A percentile compares a stretch with the other conserved stretches of the same genome.
phyloP scores from a whole-genome alignment of 192 early-diverging fungal genomes.

The Rhizophagus clarus region DNA sequence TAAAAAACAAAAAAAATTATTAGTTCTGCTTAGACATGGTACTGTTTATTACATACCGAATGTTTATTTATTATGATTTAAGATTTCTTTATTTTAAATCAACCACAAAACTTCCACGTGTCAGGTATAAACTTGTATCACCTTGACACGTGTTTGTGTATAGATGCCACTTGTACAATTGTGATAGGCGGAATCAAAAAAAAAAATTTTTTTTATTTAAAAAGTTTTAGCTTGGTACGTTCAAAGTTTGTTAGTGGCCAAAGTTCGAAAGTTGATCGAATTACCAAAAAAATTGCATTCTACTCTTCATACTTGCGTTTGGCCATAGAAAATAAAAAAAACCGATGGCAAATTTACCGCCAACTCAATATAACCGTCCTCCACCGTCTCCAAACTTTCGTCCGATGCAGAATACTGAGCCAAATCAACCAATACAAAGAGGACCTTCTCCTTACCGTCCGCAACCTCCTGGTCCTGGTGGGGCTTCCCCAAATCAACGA shows the following conservation, averaged over 20 bases:
- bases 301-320: not conserved
- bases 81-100: too few species aligned
- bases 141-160: not conserved
- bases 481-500: not conserved
- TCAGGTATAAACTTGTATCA: not conserved
- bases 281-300: not conserved
- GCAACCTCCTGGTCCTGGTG: not conserved
- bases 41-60: too few species aligned
- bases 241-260: not conserved
- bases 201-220: not conserved
- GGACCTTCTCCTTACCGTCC: conserved; percentile 12
- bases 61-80: too few species aligned
- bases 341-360: conserved; percentile 19
- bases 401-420: not conserved
- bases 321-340: not conserved
- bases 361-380: conserved; percentile 2
- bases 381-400: conserved; percentile 27
- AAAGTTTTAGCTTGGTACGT: not conserved
- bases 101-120: too few species aligned
- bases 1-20: too few species aligned
- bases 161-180: not conserved
- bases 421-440: conserved; percentile 11
- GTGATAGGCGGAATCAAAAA: not conserved
- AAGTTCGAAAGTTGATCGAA: not conserved
- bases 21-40: too few species aligned